Base-by-base conservation (phyloP, 2,329 filamentous ascomycete genomes). In the Coniochaeta sp. region DNA sequence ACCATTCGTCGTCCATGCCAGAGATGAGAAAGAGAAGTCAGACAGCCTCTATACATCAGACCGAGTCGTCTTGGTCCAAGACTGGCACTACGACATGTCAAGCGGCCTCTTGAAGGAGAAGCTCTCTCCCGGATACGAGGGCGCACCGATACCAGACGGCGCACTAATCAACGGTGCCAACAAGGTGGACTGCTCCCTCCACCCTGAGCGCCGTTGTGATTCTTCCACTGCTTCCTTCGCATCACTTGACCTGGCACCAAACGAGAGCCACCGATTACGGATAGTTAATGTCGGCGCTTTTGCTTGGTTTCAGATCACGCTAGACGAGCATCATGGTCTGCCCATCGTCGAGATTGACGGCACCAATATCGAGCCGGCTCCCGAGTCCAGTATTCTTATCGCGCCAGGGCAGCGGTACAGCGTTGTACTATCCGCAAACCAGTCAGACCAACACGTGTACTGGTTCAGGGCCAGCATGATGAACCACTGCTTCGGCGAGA, bases 321-420 rank as follows among this genome's bases (percentile, higher is more conserved):
- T 91, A 54, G 89, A 91, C 64, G 82, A 84, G 57, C 89, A 91
- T 65, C 76, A 74, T 12, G 63, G 65, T 26, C 64, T 74, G 54
- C 69, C 76, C 0, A 75, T 91, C 54, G 84, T 88, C 11, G 89
- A 91, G 69, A 85, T 89, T 0, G 89, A 91, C 67, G 89, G 88
- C 17, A 84, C 87, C 1, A 82, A 84, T 38, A 82, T 89, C 1
- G 78, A 85, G 61, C 85, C 88, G 0, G 74, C 76, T 5, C 76
- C 82, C 1, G 81, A 86, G 7, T 78, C 82, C 36, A 81, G 84
- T 62, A 72, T 91, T 59, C 86, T 89, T 62, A 76, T 92, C 24
- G 81, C 86, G 8, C 87, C 88, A 1, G 88, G 88, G 0, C 89
- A 91, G 68, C 81, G 89, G 16, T 91, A 90, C 67, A 89, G 87